Base-by-base conservation (phyloP, 192 early-diverging fungal species). In the Glomus cerebriforme region DNA sequence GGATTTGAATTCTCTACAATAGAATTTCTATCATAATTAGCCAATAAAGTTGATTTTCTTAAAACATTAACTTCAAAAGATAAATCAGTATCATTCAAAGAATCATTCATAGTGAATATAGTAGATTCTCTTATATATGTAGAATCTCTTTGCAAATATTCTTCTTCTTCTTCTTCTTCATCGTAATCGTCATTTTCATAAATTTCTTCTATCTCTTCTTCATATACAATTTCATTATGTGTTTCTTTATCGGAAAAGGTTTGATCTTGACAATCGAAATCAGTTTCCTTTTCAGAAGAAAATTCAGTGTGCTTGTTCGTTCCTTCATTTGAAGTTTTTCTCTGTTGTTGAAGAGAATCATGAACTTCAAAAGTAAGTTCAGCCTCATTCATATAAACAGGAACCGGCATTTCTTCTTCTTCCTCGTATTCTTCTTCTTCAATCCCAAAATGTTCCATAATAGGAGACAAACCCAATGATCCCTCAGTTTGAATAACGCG, bases 21-120 rank as follows among this genome's bases (percentile, higher is more conserved):
- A 22, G 49, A 54, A 54, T 22, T 54, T 32, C 3, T 31, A 3
- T 65, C 15, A 65, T 8, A 26, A 26, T 72, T 15, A 24, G 69
- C 17, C 29, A 72, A 39, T 27, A 72, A 35, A 22, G 27, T 17
- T n/a, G 69, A 39, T 27, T 72, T 72, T n/a, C 69, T 39, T 29
- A 22, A 19, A 31, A 72, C 35, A 29, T 72, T 72, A 43, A 72
- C 69, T 49, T 72, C 37, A 49, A 72, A 72, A 72, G 24, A 26
- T 39, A 72, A 72, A 47, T 72, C 69, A 31, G 69, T 47, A 24
- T 72, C 69, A 29, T 65, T 65, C 15, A 65, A 31, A 31, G 26
- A n/a, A 27, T 65, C 24, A 17, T 65, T n/a, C 22, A 5, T 17
- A 31, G 24, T 17, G 17, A 19, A 31, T 19, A 31, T 31, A 65